Evolutionary conservation across 208 protist genomes (phyloP).

Genomic region (Balamuthia mandrillaris): DNA sequence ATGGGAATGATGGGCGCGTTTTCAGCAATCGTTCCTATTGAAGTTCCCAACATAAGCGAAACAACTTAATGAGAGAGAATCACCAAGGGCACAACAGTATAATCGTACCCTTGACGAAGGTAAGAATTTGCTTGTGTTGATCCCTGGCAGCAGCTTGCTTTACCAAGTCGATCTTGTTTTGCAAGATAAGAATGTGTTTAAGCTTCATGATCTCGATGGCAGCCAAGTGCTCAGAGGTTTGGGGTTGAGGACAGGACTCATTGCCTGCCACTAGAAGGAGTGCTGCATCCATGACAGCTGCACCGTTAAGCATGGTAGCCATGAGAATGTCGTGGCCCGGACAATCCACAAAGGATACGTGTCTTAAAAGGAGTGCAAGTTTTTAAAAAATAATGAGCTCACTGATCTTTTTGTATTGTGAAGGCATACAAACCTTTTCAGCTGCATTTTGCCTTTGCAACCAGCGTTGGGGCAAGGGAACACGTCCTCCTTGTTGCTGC

Average conservation of each 20-base stretch:
- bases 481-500: conserved; percentile 82
- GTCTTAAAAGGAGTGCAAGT: conserved; percentile 65
- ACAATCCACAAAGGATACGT: conserved; percentile 99
- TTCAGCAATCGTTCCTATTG: conserved; percentile 86
- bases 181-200: conserved; percentile 96
- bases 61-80: neutral
- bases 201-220: conserved; percentile 99
- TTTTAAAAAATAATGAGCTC: too few species aligned
- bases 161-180: conserved; percentile 99
- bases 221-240: conserved; percentile 94
- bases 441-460: conserved; percentile 62
- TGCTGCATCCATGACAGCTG: conserved; percentile 99
- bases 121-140: conserved; percentile 93
- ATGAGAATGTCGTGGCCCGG: conserved; percentile 99
- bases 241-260: conserved; percentile 86
- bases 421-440: too few species aligned
- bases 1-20: conserved; percentile 97
- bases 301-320: conserved; percentile 99
- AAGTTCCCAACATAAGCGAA: neutral
- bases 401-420: too few species aligned
- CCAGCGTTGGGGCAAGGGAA: conserved; percentile 55
- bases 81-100: neutral
- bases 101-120: conserved; percentile 67
- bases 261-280: conserved; percentile 99
- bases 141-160: conserved; percentile 87